Evolutionary conservation across 257 asterid species (phyloP).

Genomic region (Solanum rostratum): DNA sequence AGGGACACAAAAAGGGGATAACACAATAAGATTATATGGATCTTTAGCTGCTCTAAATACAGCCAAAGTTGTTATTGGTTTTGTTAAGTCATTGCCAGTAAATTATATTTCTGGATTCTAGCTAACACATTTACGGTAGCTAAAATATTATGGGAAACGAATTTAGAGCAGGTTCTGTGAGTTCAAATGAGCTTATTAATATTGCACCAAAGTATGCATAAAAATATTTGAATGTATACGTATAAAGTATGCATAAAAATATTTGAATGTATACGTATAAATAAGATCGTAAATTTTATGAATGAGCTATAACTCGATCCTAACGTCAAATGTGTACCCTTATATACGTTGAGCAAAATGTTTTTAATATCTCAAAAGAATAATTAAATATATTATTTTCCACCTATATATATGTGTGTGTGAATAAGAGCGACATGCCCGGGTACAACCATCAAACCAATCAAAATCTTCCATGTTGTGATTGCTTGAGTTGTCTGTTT

Average conservation of each 20-base stretch:
- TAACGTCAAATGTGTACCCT: not conserved
- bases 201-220: fast-evolving
- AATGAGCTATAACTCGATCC: not conserved
- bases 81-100: constrained; percentile 15
- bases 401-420: too few relatives aligned
- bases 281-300: too few relatives aligned
- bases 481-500: too few relatives aligned
- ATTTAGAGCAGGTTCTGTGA: not conserved
- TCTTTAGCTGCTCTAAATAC: constrained; percentile 49
- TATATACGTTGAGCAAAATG: too few relatives aligned
- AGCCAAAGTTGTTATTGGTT: constrained; percentile 32
- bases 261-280: not conserved
- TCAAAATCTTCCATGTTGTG: too few relatives aligned
- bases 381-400: too few relatives aligned
- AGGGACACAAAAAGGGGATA: constrained; percentile 37
- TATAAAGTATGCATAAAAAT: not conserved
- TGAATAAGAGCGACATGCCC: too few relatives aligned
- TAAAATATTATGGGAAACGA: not conserved
- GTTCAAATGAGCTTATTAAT: not conserved
- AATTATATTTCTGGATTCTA: not conserved
- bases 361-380: too few relatives aligned
- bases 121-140: not conserved
- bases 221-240: not conserved
- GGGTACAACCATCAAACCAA: too few relatives aligned
- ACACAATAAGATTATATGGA: constrained; percentile 19